Percentiles rank a stretch among this genome's conserved stretches.
These are phyloP conservation scores for Suhomyces canberraensis DNA, from an alignment of 805 yeast genomes.

Conservation along the genomic window DNA sequence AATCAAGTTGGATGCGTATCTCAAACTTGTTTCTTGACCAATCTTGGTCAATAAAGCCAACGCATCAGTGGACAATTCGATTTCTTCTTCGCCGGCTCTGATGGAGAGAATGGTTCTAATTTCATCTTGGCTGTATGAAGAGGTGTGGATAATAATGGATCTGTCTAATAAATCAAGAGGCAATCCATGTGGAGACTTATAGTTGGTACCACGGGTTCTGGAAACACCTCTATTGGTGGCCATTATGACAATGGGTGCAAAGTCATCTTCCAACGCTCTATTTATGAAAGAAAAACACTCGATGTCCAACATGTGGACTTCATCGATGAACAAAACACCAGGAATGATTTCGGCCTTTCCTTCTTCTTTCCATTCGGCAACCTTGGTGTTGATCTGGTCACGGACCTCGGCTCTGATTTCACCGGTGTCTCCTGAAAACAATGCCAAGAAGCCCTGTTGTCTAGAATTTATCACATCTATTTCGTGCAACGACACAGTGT, in stretches of 20 bases:
- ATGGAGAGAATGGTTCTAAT: constrained; percentile 81
- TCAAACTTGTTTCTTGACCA: constrained; percentile 83
- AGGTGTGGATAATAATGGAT: constrained; percentile 86
- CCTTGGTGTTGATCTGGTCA: constrained; percentile 93
- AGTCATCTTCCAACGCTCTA: constrained; percentile 93
- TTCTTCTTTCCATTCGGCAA: constrained; percentile 98
- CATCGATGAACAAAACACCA: constrained; percentile 96
- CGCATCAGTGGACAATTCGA: constrained; percentile 77
- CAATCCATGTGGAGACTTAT: constrained; percentile 95
- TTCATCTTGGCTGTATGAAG: constrained; percentile 74
- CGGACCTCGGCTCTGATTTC: constrained; percentile 95
- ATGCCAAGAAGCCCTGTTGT: constrained; percentile 95
- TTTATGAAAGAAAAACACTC: constrained; percentile 94
- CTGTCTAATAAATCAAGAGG: constrained; percentile 94
- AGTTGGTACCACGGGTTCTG: constrained; percentile 89
- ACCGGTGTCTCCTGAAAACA: constrained; percentile 95
- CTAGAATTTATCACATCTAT: constrained; percentile 96
- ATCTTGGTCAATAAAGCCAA: constrained; percentile 83
- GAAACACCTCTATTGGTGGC: constrained; percentile 97
- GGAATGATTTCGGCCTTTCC: constrained; percentile 98
- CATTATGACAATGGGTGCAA: constrained; percentile 96
- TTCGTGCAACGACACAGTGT: constrained; percentile 96
- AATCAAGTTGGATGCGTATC: constrained; percentile 89
- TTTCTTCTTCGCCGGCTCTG: constrained; percentile 93
- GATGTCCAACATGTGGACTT: constrained; percentile 96